Evolutionary conservation across 768 basidiomycete genomes (phyloP).

Genomic region (Stropharia rugosoannulata): DNA sequence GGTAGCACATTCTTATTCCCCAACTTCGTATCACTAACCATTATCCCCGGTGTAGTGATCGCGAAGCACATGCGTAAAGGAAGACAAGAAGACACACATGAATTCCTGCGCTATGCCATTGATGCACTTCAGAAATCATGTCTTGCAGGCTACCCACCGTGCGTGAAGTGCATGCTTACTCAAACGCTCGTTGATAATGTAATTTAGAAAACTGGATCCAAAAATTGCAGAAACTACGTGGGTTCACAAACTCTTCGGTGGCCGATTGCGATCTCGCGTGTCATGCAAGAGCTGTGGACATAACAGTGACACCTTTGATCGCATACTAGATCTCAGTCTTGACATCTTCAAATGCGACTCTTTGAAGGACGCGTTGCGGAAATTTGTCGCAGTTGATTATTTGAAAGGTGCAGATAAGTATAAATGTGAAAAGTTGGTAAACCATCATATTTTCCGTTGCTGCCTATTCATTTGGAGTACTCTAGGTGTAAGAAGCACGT

Average conservation of each 20-base stretch:
- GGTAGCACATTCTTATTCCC: slow-evolving; percentile 40
- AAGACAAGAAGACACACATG: slow-evolving; percentile 97
- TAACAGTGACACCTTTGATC: slow-evolving; percentile 96
- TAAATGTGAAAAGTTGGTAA: slow-evolving; percentile 91
- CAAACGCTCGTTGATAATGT: neutral
- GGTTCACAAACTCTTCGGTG: slow-evolving; percentile 95
- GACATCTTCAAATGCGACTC: slow-evolving; percentile 71
- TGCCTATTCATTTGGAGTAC: neutral
- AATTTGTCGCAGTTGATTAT: slow-evolving; percentile 80
- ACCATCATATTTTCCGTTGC: neutral
- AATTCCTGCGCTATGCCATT: slow-evolving; percentile 92
- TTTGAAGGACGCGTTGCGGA: slow-evolving; percentile 71
- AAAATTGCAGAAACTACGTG: slow-evolving; percentile 84
- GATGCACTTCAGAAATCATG: slow-evolving; percentile 89
- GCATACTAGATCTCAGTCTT: slow-evolving; percentile 89
- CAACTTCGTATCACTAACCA: neutral
- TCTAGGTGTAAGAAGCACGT: slow-evolving; percentile 89
- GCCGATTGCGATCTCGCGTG: slow-evolving; percentile 87
- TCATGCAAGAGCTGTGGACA: slow-evolving; percentile 78
- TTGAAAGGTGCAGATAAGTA: slow-evolving; percentile 94
- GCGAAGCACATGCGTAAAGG: slow-evolving; percentile 89
- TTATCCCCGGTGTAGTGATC: slow-evolving; percentile 54
- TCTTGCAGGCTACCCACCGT: slow-evolving; percentile 72
- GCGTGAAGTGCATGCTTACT: slow-evolving; percentile 25
- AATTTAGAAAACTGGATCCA: slow-evolving; percentile 62